phyloP scores from a whole-genome alignment of 2,329 filamentous ascomycete genomes.

The Penicillium sp. region DNA sequence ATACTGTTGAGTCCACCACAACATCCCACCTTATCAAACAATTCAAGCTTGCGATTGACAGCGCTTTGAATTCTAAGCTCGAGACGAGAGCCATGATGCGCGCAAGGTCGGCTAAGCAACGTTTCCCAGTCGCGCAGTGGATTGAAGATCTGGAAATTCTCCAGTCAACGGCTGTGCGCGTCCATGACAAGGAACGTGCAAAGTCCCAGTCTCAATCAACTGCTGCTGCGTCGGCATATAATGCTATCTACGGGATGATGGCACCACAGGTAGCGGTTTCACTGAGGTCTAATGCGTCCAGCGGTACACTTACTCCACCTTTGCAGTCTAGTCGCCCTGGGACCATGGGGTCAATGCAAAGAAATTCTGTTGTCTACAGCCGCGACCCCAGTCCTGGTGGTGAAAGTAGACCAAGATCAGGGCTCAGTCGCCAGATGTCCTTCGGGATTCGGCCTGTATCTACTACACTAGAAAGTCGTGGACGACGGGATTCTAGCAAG shows the following conservation, averaged over 20 bases:
- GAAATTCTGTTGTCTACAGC: conserved; percentile 42
- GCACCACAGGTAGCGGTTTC: conserved; percentile 24
- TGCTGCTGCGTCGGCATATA: conserved; percentile 41
- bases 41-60: conserved; percentile 64
- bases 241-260: conserved; percentile 42
- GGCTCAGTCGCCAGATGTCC: conserved; percentile 38
- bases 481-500: conserved; percentile 29
- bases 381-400: conserved; percentile 35
- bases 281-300: conserved; percentile 19
- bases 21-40: conserved; percentile 64
- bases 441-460: conserved; percentile 43
- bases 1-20: conserved; percentile 65
- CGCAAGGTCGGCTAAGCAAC: conserved; percentile 63
- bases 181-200: conserved; percentile 49
- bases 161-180: conserved; percentile 60
- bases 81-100: conserved; percentile 63
- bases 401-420: conserved; percentile 31
- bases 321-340: conserved; percentile 37
- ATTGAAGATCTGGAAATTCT: conserved; percentile 64
- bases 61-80: conserved; percentile 58
- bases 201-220: conserved; percentile 34
- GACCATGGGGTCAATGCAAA: conserved; percentile 37
- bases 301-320: conserved; percentile 28
- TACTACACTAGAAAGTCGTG: conserved; percentile 34
- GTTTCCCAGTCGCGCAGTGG: conserved; percentile 69